phyloP scores from a whole-genome alignment of 768 basidiomycete species.

The Mycena rebaudengoi region DNA sequence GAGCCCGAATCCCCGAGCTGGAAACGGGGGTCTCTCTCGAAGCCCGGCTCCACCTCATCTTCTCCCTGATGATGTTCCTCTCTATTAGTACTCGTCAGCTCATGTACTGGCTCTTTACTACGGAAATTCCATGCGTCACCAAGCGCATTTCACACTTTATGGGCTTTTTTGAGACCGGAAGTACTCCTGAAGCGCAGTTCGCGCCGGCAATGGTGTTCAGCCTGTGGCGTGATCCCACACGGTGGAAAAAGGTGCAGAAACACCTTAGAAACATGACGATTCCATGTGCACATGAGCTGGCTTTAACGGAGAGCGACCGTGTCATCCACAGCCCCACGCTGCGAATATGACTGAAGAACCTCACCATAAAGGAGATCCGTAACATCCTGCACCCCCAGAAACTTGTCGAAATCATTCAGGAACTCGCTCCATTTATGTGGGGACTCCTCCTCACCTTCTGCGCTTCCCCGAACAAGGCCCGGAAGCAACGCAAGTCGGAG shows the following conservation, averaged over 20 bases:
- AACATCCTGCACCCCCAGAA: neutral
- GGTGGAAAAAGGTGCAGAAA: conserved; percentile 1
- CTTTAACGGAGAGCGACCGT: conserved; percentile 13
- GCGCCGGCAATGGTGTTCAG: conserved; percentile 7
- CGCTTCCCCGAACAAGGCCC: conserved; percentile 1
- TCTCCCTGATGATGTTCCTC: conserved; percentile 19
- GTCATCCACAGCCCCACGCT: conserved; percentile 7
- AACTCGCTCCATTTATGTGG: conserved; percentile 11
- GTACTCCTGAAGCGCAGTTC: neutral
- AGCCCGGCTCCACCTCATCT: conserved; percentile 16
- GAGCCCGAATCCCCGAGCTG: neutral
- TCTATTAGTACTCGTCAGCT: neutral
- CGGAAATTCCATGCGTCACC: conserved; percentile 6
- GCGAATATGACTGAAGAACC: conserved; percentile 1
- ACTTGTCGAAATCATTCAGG: neutral
- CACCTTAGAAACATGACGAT: neutral
- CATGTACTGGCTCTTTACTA: conserved; percentile 14
- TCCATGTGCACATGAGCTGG: conserved; percentile 16
- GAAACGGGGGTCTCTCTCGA: neutral
- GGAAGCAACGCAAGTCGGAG: neutral
- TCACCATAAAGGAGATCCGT: conserved; percentile 1
- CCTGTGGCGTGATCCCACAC: conserved; percentile 4
- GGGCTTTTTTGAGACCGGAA: neutral
- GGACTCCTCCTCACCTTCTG: neutral
- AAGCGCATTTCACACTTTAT: conserved; percentile 1